phyloP scores from a whole-genome alignment of 768 basidiomycete genomes.

The Trametes meyenii region DNA sequence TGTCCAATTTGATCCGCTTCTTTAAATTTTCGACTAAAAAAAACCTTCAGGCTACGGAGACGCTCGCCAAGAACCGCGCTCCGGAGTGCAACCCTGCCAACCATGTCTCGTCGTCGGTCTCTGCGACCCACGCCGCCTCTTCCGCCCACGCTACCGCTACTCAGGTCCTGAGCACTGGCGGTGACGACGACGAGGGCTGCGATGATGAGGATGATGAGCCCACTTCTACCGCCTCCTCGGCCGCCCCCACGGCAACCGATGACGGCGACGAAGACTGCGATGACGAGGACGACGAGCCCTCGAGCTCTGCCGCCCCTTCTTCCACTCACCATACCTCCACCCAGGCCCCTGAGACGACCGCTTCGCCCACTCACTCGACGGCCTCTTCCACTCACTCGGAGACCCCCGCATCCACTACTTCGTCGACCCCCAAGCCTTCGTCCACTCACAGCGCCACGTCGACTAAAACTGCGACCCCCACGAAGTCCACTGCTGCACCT shows the following conservation, averaged over 20 bases:
- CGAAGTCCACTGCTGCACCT: constrained; percentile 23
- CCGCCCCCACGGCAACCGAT: constrained; percentile 29
- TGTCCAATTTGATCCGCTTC: background rate
- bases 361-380: constrained; percentile 24
- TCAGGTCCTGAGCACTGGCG: constrained; percentile 18
- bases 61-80: constrained; percentile 47
- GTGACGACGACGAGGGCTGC: constrained; percentile 17
- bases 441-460: constrained; percentile 17
- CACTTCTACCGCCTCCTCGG: constrained; percentile 25
- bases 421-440: constrained; percentile 10
- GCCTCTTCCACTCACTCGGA: constrained; percentile 24
- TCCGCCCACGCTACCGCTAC: constrained; percentile 26
- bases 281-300: constrained; percentile 22
- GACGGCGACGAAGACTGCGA: constrained; percentile 39
- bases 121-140: constrained; percentile 23
- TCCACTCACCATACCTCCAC: constrained; percentile 15
- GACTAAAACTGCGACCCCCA: constrained; percentile 20
- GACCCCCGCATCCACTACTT: constrained; percentile 16
- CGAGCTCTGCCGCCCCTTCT: constrained; percentile 10
- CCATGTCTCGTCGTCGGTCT: constrained; percentile 27
- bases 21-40: background rate
- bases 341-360: constrained; percentile 11
- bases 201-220: constrained; percentile 18
- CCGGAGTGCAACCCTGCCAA: constrained; percentile 56
- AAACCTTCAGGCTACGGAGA: constrained; percentile 50